Base-by-base conservation (phyloP, 768 basidiomycete genomes). In the Lentinula boryana region DNA sequence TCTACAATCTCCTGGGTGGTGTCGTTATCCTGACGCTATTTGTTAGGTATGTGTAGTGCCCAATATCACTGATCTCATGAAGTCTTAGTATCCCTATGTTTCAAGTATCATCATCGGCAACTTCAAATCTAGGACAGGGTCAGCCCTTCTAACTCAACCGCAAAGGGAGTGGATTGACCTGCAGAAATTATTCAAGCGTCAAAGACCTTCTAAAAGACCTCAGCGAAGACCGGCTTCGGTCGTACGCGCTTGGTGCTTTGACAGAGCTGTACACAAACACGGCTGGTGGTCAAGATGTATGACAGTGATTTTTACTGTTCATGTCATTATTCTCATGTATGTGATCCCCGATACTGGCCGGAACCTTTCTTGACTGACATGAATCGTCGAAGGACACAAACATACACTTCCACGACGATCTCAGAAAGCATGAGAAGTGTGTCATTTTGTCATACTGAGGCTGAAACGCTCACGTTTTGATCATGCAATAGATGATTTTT, bases 131-230 rank as follows among this genome's bases (percentile, higher is more conserved):
- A 87, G 89, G 63, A 95, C 93, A 2, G 95, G 95, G 15, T 83
- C 85, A 4, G 94, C 95, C 1, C 83, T 95, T 51, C 73, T 96
- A 35, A 97, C 95, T 0, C 81, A 87, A 60, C 80, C 93, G 15
- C 96, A 98, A 66, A 79, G 89, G 58, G 93, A 94, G 70, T 98
- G 95, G 95, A 91, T 95, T 60, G 94, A 97, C 72, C 74, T 98
- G 21, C 85, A 93, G 64, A 95, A 93, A 69, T 78, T 95, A 52
- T 88, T 98, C 71, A 87, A 80, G 60, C 86, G 93, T 21, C 93
- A 97, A 68, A 81, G 83, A 23, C 95, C 95, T 1, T 91, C 93
- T 0, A 91, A 89, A 67, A 77, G 93, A 27, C 96, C 96, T 0
- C 80, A 83, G 55, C 68, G 62, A 15, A 78, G 80, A 16, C 93